phyloP scores from a whole-genome alignment of 1,139 yeast species.

The Yamadazyma spencermartinsiae region DNA sequence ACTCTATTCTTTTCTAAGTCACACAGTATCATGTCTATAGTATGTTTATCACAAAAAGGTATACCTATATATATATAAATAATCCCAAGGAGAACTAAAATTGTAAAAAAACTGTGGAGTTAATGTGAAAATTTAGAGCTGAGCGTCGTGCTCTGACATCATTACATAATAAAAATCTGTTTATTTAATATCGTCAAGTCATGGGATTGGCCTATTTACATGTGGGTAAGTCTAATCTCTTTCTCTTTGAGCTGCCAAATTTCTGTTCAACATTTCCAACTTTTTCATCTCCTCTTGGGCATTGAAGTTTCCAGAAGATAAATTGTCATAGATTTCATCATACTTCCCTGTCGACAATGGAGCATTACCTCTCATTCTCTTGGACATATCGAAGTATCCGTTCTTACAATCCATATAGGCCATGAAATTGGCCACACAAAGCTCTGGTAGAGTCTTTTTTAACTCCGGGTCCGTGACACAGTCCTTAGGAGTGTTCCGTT shows the following conservation, averaged over 20 bases:
- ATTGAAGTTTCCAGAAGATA: slow-evolving; percentile 78
- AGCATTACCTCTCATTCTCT: slow-evolving; percentile 91
- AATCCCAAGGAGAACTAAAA: too few relatives aligned
- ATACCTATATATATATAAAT: too few relatives aligned
- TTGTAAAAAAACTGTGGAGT: not conserved
- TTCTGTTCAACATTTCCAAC: slow-evolving; percentile 55
- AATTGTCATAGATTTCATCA: slow-evolving; percentile 79
- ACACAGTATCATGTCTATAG: not conserved
- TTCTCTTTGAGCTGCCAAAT: slow-evolving; percentile 36
- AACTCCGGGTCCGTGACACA: slow-evolving; percentile 83
- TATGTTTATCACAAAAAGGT: too few relatives aligned
- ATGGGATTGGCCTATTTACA: slow-evolving; percentile 1
- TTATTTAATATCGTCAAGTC: not conserved
- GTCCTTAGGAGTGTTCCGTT: slow-evolving; percentile 85
- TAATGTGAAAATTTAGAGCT: not conserved
- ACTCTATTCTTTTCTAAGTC: slow-evolving; percentile 39
- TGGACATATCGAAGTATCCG: slow-evolving; percentile 86
- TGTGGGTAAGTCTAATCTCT: slow-evolving; percentile 19
- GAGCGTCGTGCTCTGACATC: not conserved
- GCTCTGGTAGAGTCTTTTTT: slow-evolving; percentile 75
- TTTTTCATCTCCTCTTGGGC: slow-evolving; percentile 77
- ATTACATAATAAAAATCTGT: too few relatives aligned
- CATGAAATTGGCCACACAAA: slow-evolving; percentile 80
- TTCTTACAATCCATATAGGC: slow-evolving; percentile 87
- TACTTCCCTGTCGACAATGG: slow-evolving; percentile 90